Evolutionary conservation across 352 stramenopile species (phyloP), one percentile per base, ranked within the genome.

Genomic region (Thalassiosira hispida): DNA sequence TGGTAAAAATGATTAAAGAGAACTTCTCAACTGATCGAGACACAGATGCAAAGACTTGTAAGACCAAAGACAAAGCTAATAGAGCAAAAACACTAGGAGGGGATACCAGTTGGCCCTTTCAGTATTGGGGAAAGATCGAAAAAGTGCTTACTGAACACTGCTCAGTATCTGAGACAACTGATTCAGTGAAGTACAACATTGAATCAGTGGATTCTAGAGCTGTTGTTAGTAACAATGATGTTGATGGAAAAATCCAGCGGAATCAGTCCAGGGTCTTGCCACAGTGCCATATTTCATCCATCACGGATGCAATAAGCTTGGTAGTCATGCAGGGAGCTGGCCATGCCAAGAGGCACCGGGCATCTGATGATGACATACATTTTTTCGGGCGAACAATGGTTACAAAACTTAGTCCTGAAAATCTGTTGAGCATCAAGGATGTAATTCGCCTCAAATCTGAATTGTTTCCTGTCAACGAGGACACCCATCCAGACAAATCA

Each of bases 391-490:
- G n/a, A 38, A 42, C 1, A 12, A 38, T 69, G 0, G 11, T 18
- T 0, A 23, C 46, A 38, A 42, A 66, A 55, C 44, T 83, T 44
- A 23, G n/a, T 42, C 44, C 67, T 27, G 53, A 70, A 42, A 77
- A 78, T 47, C 23, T 83, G 14, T 66, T 83, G 2, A 65, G 33
- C 29, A 22, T 71, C 4, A 52, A 68, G 23, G 47, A 23, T 56
- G 29, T 83, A 23, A 74, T 83, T 16, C 67, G 29, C 8, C 40
- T 61, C 52, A 81, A 53, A 61, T 35, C 35, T 56, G 27, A 40
- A 55, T 62, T 81, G 27, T 62, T 62, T 25, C 31, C 20, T 23
- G 12, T 49, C 14, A 38, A 22, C 4, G n/a, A 66, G 1, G 14
- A 18, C 20, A 52, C 64, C 27, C 44, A 40, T 12, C 0, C 7